phyloP scores from a whole-genome alignment of 306 rosid species.

The Vachellia pachyceras region DNA sequence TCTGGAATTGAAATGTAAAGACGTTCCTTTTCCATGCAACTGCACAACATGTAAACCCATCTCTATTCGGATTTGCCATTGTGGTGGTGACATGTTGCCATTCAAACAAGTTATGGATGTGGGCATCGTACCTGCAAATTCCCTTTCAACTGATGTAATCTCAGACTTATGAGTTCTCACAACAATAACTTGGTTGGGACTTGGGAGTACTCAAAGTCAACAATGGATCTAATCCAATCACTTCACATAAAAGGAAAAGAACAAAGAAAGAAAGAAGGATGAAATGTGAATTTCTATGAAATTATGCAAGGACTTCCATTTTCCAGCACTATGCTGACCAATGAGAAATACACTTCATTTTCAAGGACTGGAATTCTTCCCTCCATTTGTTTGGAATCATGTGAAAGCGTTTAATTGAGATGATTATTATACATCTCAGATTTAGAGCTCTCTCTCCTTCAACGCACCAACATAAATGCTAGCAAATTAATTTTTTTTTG shows the following conservation, averaged over 20 bases:
- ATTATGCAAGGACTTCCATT: neutral
- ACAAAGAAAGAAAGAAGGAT: neutral
- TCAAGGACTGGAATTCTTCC: neutral
- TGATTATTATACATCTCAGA: too few relatives aligned
- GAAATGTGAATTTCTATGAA: neutral
- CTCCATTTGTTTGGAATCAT: neutral
- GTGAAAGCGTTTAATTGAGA: neutral
- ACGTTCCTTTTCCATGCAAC: conserved; percentile 26
- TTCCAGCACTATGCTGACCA: neutral
- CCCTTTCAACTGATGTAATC: neutral
- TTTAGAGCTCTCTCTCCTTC: too few relatives aligned
- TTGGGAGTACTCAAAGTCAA: too few relatives aligned
- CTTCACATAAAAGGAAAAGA: neutral
- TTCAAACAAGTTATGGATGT: neutral
- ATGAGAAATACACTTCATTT: neutral
- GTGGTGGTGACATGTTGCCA: conserved; percentile 1
- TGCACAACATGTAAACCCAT: neutral
- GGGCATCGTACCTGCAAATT: neutral
- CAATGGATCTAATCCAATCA: conserved; percentile 23
- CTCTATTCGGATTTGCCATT: neutral
- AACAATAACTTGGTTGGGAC: too few relatives aligned
- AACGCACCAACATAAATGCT: too few relatives aligned
- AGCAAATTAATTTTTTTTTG: too few relatives aligned
- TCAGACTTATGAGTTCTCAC: neutral
- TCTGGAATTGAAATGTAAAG: conserved; percentile 40